These are phyloP conservation scores for Thelonectria olida DNA, from an alignment of 2,329 filamentous ascomycete species.

Conservation along the genomic window DNA sequence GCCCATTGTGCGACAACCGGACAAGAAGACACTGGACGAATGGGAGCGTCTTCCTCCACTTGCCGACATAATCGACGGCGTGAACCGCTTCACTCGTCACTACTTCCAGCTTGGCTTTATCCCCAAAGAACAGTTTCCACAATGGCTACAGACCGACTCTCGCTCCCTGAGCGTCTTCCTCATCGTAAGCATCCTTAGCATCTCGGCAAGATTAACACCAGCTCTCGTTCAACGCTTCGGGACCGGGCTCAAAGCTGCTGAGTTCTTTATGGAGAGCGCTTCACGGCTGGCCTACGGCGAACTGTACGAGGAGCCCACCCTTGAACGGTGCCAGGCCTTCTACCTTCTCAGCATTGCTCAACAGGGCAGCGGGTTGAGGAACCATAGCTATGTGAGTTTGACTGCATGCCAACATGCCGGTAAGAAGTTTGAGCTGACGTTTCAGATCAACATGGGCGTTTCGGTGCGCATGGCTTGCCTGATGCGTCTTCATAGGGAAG, in stretches of 20 bases:
- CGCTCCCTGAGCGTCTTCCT: slow-evolving; percentile 63
- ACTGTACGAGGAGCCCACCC: slow-evolving; percentile 60
- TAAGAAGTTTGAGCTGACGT: background rate
- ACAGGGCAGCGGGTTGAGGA: slow-evolving; percentile 63
- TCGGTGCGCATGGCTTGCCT: slow-evolving; percentile 64
- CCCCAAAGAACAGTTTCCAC: slow-evolving; percentile 60
- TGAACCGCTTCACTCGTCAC: slow-evolving; percentile 61
- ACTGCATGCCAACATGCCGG: background rate
- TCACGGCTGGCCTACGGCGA: slow-evolving; percentile 57
- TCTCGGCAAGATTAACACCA: slow-evolving; percentile 64
- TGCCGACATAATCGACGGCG: slow-evolving; percentile 59
- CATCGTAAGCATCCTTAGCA: slow-evolving; percentile 63
- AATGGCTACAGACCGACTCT: slow-evolving; percentile 56
- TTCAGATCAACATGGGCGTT: slow-evolving; percentile 64
- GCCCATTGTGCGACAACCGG: slow-evolving; percentile 30
- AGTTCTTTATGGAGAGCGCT: slow-evolving; percentile 63
- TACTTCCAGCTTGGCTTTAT: slow-evolving; percentile 70
- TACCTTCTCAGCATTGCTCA: slow-evolving; percentile 68
- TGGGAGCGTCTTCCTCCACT: slow-evolving; percentile 62
- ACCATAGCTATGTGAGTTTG: slow-evolving; percentile 61
- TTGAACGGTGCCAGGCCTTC: slow-evolving; percentile 67
- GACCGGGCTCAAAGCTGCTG: slow-evolving; percentile 59
- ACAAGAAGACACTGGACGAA: slow-evolving; percentile 44
- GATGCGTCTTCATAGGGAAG: slow-evolving; percentile 64
- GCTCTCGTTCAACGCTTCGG: slow-evolving; percentile 58